Evolutionary conservation across 768 basidiomycete species (phyloP), one percentile per base, ranked within the genome.

Genomic region (Leucocoprinus birnbaumii): DNA sequence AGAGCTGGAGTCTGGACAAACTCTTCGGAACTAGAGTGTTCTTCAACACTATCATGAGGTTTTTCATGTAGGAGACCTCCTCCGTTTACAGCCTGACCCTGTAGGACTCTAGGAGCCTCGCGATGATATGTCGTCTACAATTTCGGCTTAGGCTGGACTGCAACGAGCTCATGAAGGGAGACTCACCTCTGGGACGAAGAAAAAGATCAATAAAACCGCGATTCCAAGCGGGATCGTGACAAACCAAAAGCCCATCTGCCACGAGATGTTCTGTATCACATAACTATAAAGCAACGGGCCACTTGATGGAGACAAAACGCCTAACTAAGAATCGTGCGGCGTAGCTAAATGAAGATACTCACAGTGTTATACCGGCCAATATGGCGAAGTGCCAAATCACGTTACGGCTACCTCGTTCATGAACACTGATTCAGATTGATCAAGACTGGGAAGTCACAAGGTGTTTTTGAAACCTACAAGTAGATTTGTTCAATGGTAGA

Each of bases 221-320:
- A 77, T 53, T 7, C 76, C 75, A 18, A 75, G 63, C 1, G 72
- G 69, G 43, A 78, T 77, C 25, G 68, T 67, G n/a, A 77, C 71
- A 55, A 77, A 73, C 76, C 76, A 79, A 61, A 77, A 79, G 16
- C 73, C 73, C 70, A 71, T 71, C 48, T 74, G 68, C 73, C 75
- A 73, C 2, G 74, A 68, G 22, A 72, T 49, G 55, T 74, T 73
- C 52, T 73, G 68, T 13, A 77, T 70, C n/a, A 77, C 74, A 59
- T 75, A 75, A 56, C 76, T 74, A 58, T 74, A 77, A n/a, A 79
- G 65, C 35, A 77, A 61, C 0, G 76, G 74, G 0, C 74, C 73
- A 18, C 74, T 72, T 55, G n/a, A 24, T 42, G 11, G 24, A 11
- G 13, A 37, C 27, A 10, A 53, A 31, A 35, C 13, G 51, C 44